Base-by-base conservation (phyloP, 2,329 filamentous ascomycete genomes). In the Malbranchea zuffiana region DNA sequence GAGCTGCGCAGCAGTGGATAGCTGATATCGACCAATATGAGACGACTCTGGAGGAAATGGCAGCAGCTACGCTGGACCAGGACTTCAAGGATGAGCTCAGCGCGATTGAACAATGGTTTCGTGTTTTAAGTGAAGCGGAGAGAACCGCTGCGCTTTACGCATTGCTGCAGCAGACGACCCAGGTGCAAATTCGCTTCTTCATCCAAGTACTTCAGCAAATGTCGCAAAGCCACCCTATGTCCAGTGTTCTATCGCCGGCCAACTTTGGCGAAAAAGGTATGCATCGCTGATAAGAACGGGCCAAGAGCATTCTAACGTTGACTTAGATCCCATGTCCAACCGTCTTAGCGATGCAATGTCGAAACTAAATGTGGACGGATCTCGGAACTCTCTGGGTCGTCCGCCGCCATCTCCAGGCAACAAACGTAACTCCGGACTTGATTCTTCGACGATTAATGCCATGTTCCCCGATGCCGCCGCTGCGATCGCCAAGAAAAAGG, bases 81-180 rank as follows among this genome's bases (percentile, higher is more conserved):
- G 90, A 98, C 57, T 98, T 98, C 71, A 98, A 98, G 67, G 90
- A 96, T 62, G 90, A 98, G 63, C 74, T 98, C 43, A 95, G 86
- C 57, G 90, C 90, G 49, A 98, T 98, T 55, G 90, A 98, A 66
- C 90, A 98, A 68, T 98, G 90, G 90, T 98, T 98, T 63, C 81
- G 87, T 44, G 90, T 98, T 37, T 69, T 98, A 47, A 96, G 88
- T 55, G 90, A 96, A 65, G 87, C 90, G 18, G 90, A 98, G 65
- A 75, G 90, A 45, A 98, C 90, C 13, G 90, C 90, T 44, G 90
- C 90, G 32, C 67, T 96, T 41, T 98, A 98, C 60, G 88, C 90
- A 44, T 69, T 98, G 50, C 71, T 98, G 42, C 90, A 98, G 67
- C 90, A 98, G 70, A 96, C 90, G 4, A 98, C 90, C 3, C 90